Evolutionary conservation across 1,284 basidiomycete genomes (phyloP), one percentile per base, ranked within the genome.

Genomic region (Coniferiporia weirii): DNA sequence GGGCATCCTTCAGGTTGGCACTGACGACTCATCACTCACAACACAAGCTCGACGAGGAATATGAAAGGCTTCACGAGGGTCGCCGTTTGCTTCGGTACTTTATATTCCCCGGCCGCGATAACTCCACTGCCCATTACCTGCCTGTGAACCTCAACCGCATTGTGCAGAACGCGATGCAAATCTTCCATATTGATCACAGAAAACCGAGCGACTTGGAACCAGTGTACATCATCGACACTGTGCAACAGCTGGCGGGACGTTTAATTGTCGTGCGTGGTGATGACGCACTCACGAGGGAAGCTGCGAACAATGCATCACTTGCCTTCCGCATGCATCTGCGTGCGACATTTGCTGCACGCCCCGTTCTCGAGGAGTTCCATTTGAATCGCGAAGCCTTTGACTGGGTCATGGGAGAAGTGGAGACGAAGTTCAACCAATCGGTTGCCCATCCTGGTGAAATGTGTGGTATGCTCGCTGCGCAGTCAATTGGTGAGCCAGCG

Each of bases 381-480:
- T 79, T 98, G 36, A 95, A 88, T 63, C 79, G 82, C 43, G 91
- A 96, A 70, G 95, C 96, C 1, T 99, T 97, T 72, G 94, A 98
- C 68, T 99, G 95, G 95, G 95, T 98, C 2, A 69, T 98, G 60
- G 97, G 96, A 65, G 97, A 99, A 74, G 85, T 99, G 53, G 95
- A 99, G 72, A 81, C 91, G 36, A 93, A 95, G 71, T 98, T 97
- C 79, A 95, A 96, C 69, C 87, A 87, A 66, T 92, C 95, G 1
- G 70, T 98, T 1, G 94, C 84, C 20, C 91, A 96, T 69, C 93
- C 97, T 0, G 95, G 96, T 54, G 97, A 99, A 75, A 99, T 99
- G 97, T 99, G 97, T 66, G 97, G 97, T 51, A 98, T 95, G 0
- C 83, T 99, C 13, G 91, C 97, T 40, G 96, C 97, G 0, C 97